Evolutionary conservation across 768 basidiomycete genomes (phyloP).

Genomic region (Coprinellus micaceus): DNA sequence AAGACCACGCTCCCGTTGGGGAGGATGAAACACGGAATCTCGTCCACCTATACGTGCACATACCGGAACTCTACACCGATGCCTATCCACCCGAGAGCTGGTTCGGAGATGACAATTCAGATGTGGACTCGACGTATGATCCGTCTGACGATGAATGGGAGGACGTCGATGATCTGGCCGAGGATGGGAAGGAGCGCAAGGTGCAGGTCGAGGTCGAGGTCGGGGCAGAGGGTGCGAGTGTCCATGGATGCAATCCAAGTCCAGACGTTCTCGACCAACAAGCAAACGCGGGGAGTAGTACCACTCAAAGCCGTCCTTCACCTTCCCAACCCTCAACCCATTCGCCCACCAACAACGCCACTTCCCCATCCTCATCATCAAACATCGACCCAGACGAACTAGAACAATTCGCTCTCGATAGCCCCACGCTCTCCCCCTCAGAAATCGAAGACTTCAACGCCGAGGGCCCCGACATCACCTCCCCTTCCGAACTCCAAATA

Average conservation of each 20-base stretch:
- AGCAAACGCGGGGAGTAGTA: too few species aligned
- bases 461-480: background rate
- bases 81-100: background rate
- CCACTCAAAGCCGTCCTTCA: too few species aligned
- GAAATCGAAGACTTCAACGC: background rate
- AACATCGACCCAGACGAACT: background rate
- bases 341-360: too few species aligned
- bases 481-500: background rate
- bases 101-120: background rate
- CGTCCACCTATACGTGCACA: background rate
- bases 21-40: background rate
- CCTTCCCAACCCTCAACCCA: too few species aligned
- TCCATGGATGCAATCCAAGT: too few species aligned
- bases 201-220: too few species aligned
- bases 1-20: background rate
- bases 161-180: background rate
- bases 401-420: background rate
- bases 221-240: too few species aligned
- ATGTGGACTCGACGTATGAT: background rate
- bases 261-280: too few species aligned
- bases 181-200: background rate
- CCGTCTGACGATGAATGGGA: background rate
- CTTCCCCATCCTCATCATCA: too few species aligned
- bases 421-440: background rate
- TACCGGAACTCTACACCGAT: background rate